Base-by-base conservation (phyloP, 768 basidiomycete species). In the Leccinum sublutescens region DNA sequence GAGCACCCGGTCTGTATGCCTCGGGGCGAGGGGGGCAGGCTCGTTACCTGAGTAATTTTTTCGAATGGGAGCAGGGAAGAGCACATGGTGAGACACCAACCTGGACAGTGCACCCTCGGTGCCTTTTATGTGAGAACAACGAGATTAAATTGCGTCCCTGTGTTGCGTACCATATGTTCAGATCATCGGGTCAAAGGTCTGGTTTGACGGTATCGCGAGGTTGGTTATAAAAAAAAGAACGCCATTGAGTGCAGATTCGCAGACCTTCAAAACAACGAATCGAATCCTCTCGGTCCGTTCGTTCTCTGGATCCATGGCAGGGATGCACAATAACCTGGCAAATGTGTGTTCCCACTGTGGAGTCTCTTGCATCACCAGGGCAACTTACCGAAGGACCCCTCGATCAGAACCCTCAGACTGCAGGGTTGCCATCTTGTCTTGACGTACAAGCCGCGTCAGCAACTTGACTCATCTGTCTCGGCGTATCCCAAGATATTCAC, bases 381-480 rank as follows among this genome's bases (percentile, higher is more conserved):
- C 21, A 27, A 55, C 50, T 40, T 52, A 52, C 47, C 55, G 50
- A 45, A 36, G 23, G 34, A 50, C 47, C 51, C n/a, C 53, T 49
- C 21, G 51, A 65, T 52, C 63, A 29, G 54, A 17, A 25, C 29
- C 66, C 61, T 66, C 65, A 66, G 45, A 47, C n/a, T 19, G 19
- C 19, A 68, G 64, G 66, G 63, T 53, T 58, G 48, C 50, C 23
- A 53, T 29, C 43, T 19, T 52, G 23, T 15, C 14, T 15, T 23
- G 48, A 51, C n/a, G 51, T 51, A 59, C 67, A 56, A 58, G 48
- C 57, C 27, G 56, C 47, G 68, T 68, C 68, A 68, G 66, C 67
- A 65, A 38, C 23, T 53, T 68, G 63, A 68, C 68, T 57, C 67
- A 68, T 29, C 0, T 29, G 29, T 62, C 66, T 33, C 50, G 56